phyloP scores from a whole-genome alignment of 352 stramenopile species.

The Globisporangium solare region DNA sequence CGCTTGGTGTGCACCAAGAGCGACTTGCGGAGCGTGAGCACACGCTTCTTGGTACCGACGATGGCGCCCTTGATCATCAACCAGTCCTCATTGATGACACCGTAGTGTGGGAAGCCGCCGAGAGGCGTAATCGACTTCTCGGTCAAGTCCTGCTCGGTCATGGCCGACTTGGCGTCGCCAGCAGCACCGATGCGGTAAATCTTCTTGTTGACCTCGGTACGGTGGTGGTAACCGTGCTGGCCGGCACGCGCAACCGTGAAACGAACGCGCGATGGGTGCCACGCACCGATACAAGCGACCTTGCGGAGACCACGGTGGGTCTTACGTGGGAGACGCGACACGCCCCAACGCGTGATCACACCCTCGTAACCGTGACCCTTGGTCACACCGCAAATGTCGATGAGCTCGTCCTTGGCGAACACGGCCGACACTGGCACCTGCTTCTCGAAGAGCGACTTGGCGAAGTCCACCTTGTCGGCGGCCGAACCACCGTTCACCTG shows the following conservation, averaged over 20 bases:
- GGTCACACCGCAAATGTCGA: conserved; percentile 98
- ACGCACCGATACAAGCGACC: conserved; percentile 99
- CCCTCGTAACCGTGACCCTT: conserved; percentile 99
- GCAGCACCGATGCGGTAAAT: conserved; percentile 98
- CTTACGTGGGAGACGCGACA: conserved; percentile 99
- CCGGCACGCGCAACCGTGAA: conserved; percentile 98
- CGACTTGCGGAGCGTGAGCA: conserved; percentile 98
- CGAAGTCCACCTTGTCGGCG: conserved; percentile 99
- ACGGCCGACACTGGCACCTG: conserved; percentile 96
- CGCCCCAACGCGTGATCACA: conserved; percentile 99
- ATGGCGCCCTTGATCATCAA: conserved; percentile 99
- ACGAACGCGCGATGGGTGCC: conserved; percentile 98
- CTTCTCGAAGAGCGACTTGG: conserved; percentile 99
- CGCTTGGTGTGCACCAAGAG: conserved; percentile 96
- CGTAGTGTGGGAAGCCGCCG: conserved; percentile 99
- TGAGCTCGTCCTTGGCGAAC: conserved; percentile 96
- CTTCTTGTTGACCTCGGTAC: conserved; percentile 99
- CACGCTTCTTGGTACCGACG: conserved; percentile 98
- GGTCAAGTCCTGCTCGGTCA: conserved; percentile 99
- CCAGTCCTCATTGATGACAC: conserved; percentile 99
- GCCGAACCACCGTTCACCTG: conserved; percentile 99
- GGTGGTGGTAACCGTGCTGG: conserved; percentile 99
- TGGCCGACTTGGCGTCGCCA: conserved; percentile 92
- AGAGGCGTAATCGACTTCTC: conserved; percentile 99
- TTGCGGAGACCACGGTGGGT: conserved; percentile 99